Evolutionary conservation across 768 basidiomycete species (phyloP), one percentile per base, ranked within the genome.

Genomic region (Suillus spraguei): DNA sequence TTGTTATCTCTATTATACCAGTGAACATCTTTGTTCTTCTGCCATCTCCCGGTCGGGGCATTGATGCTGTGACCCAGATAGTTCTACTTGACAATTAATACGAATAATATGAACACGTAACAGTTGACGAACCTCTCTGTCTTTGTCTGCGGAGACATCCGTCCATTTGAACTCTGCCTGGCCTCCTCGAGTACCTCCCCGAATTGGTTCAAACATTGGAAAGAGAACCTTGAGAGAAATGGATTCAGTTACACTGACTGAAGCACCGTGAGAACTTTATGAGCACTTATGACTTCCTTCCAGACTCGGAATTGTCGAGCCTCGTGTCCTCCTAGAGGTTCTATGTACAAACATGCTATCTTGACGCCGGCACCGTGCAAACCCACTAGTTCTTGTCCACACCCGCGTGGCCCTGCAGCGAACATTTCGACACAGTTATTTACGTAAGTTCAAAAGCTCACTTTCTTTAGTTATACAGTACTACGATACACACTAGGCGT

Each of bases 11-110:
- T 87, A 69, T 80, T 85, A 72, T 97, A 99, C 96, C 96, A 99
- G 70, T 97, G 95, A 17, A 99, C 79, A 70, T 99, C 96, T 74
- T 96, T 95, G 80, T 95, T 94, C 78, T 96, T 96, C 78, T 97
- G 96, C 96, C 96, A 99, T 54, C 96, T 82, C 2, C 96, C 96
- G 1, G 93, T 93, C 0, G 96, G 96, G 3, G 96, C 96, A 71
- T 96, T 96, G 78, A 97, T 86, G 60, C 92, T 92, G 73, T 97
- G 94, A 5, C 96, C 96, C 3, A 99, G 87, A 75, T 99, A 99
- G 77, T 97, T 90, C 90, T 98, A 71, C 16, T 58, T 63, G 5
- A 56, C 32, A 39, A 36, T 65, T 13, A 53, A n/a, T 32, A 58
- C 11, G 11, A n/a, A 22, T 62, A 13, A 20, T 55, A n/a, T 7